These are phyloP conservation scores for Echium plantagineum DNA, from an alignment of 257 asterid genomes.

Conservation along the genomic window DNA sequence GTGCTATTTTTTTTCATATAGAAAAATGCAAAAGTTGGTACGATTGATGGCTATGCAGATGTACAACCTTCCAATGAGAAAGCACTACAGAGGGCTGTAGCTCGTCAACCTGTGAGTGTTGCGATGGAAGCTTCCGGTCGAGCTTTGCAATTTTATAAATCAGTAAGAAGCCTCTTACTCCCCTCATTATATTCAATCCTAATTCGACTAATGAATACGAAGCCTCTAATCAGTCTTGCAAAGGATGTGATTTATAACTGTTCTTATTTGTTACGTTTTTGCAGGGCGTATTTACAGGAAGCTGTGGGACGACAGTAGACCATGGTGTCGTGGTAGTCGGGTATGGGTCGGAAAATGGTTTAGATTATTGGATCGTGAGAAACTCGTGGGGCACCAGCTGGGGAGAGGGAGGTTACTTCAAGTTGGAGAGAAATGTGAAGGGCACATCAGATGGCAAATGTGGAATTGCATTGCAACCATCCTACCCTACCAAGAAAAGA, in stretches of 20 bases:
- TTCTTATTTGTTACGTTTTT: not conserved
- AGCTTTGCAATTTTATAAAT: conserved; percentile 57
- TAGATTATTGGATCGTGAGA: conserved; percentile 70
- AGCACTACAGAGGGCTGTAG: conserved; percentile 65
- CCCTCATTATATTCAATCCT: not conserved
- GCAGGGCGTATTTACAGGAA: conserved; percentile 56
- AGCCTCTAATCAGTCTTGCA: too few relatives aligned
- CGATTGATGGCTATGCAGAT: conserved; percentile 74
- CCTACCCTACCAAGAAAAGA: conserved; percentile 55
- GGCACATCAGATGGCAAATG: conserved; percentile 37
- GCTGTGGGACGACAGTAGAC: conserved; percentile 49
- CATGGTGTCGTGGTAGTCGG: conserved; percentile 87
- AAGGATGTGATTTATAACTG: too few relatives aligned
- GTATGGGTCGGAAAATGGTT: conserved; percentile 51
- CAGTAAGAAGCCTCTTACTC: conserved; percentile 21
- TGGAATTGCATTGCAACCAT: conserved; percentile 60
- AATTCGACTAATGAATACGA: too few relatives aligned
- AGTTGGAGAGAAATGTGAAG: conserved; percentile 37
- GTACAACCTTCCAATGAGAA: conserved; percentile 49
- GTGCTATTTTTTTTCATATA: conserved; percentile 17
- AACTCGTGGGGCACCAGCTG: conserved; percentile 76
- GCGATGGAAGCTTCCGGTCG: conserved; percentile 82
- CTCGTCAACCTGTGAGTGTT: conserved; percentile 76
- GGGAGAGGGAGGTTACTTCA: conserved; percentile 79
- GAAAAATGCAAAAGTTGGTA: conserved; percentile 64